Evolutionary conservation across 331 rosid genomes (phyloP), one percentile per base, ranked within the genome.

Genomic region (Quercus tomentella): DNA sequence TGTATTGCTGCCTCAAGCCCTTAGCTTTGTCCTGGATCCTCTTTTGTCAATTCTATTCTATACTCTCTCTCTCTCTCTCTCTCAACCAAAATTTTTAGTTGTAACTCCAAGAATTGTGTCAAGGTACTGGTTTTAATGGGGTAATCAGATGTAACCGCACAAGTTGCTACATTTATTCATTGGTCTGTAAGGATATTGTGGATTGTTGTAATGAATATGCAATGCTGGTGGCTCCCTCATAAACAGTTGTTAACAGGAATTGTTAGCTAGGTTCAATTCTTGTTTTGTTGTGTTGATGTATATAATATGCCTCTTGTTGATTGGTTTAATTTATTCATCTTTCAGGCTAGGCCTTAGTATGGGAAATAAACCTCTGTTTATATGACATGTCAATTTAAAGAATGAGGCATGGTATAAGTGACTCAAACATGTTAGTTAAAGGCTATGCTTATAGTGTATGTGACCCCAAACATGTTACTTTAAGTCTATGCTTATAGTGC

Each of bases 361-460:
- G 97, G 97, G 93, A 82, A 92, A 92, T 89, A 82, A 77, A 56
- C 74, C 82, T 11, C 14, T 28, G 7, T 28, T 65, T 22, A 60
- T 8, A 23, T 3, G 14, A 3, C 3, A 10, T 23, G 33, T 28
- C 67, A 22, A 21, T 23, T 23, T 60, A 41, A 41, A 41, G 12
- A 41, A 6, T 9, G 11, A 41, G 49, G 11, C 31, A 60, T 10
- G 45, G 70, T 31, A 31, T 65, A 4, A 30, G 23, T 30, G 45
- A 30, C 45, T 5, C 11, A 17, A 28, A 57, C 22, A 8, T 7
- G 4, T 11, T 6, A 14, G 15, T 31, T 65, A 65, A n/a, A 65
- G 37, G 14, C 68, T 5, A 16, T 5, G 2, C 18, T 62, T 26
- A 2, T 25, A 62, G 28, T 65, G 12, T 65, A 9, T 65, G 45